A percentile compares a stretch with the other conserved stretches of the same genome.
Evolutionary conservation across 345 rosid species (phyloP).

Genomic region (Heritiera littoralis): DNA sequence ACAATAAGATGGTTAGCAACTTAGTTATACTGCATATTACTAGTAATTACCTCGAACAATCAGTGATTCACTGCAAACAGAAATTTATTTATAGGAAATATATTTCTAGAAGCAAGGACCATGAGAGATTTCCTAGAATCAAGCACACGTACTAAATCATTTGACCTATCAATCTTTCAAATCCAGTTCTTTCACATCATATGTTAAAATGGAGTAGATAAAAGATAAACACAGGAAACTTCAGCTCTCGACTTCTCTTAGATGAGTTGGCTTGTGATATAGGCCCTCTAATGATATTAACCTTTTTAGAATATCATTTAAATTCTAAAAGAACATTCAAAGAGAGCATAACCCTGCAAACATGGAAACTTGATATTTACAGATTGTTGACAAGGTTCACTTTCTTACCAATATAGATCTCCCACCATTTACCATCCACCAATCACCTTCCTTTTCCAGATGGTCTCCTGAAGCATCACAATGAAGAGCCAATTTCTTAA

Average conservation of each 20-base stretch:
- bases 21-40: background rate
- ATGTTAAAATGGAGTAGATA: constrained; percentile 4
- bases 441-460: constrained; percentile 36
- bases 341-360: constrained; percentile 6
- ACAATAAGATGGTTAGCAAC: background rate
- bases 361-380: constrained; percentile 2
- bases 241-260: background rate
- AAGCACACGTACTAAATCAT: background rate
- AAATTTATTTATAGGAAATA: background rate
- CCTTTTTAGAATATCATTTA: too few relatives aligned
- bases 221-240: background rate
- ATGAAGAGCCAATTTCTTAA: constrained; percentile 64
- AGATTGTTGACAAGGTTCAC: constrained; percentile 7
- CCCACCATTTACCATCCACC: constrained; percentile 51
- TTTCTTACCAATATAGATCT: constrained; percentile 47
- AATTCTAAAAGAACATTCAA: background rate
- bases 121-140: constrained; percentile 4
- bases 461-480: constrained; percentile 58
- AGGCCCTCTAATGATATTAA: background rate
- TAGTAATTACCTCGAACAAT: background rate
- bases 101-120: background rate
- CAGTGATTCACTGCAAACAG: constrained; percentile 4
- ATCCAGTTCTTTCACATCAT: constrained; percentile 1
- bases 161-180: constrained; percentile 12
- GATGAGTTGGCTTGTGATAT: background rate